Conservation (phyloP, 129 eudicot species). For the Smallanthus sonchifolius region DNA sequence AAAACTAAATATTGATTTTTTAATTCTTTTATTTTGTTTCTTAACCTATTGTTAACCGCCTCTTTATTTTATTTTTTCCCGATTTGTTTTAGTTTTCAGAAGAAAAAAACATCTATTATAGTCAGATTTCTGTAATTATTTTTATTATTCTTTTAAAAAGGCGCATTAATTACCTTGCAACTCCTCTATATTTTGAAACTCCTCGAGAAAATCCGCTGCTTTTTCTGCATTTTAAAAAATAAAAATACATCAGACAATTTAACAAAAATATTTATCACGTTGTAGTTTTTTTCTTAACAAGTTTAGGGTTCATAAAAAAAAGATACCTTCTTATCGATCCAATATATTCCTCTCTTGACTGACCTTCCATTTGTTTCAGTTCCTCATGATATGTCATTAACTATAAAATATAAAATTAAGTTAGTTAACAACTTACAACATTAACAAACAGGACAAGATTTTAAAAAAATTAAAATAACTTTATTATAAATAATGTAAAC, state of each 20-base stretch:
- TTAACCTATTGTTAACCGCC: background rate
- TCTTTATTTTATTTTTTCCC: too few species aligned
- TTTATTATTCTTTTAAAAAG: background rate
- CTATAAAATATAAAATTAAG: conserved; percentile 29
- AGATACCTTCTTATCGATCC: conserved; percentile 74
- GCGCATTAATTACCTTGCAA: conserved; percentile 51
- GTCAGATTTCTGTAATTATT: background rate
- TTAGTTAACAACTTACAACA: background rate
- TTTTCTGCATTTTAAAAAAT: conserved; percentile 38
- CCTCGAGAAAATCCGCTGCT: conserved; percentile 88
- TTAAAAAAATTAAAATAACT: background rate
- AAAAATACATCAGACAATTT: background rate
- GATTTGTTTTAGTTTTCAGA: background rate
- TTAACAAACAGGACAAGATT: background rate
- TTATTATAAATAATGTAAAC: background rate
- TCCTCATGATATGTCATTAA: conserved; percentile 62
- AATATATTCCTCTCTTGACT: conserved; percentile 79
- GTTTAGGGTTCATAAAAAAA: background rate
- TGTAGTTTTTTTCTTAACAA: background rate
- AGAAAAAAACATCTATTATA: background rate
- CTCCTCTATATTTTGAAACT: conserved; percentile 83
- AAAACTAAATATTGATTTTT: too few species aligned
- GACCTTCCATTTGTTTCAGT: conserved; percentile 64
- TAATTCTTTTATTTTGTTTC: background rate
- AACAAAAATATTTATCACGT: background rate